Conservation (phyloP, 169 alveolate species). For the Haemoproteus tartakovskyi region DNA sequence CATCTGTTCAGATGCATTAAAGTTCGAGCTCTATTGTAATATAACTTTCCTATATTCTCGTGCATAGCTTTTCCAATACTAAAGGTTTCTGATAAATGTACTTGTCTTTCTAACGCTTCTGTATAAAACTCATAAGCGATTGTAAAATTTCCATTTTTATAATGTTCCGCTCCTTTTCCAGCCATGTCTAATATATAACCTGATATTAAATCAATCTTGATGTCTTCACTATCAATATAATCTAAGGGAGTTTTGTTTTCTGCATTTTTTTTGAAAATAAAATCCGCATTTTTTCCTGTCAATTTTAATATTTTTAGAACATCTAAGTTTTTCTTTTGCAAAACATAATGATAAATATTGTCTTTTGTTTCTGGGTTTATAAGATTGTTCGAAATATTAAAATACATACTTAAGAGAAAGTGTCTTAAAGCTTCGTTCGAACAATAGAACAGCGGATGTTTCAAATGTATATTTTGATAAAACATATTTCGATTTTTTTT, state of each 20-base stretch:
- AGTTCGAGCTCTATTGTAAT: constrained; percentile 76
- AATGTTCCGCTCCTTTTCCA: constrained; percentile 72
- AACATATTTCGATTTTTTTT: constrained; percentile 57
- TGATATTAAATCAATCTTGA: constrained; percentile 66
- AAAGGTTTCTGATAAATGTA: constrained; percentile 26
- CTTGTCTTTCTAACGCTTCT: constrained; percentile 73
- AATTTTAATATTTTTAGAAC: constrained; percentile 64
- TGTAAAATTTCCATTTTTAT: constrained; percentile 65
- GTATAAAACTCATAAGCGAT: constrained; percentile 69
- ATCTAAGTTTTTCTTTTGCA: constrained; percentile 65
- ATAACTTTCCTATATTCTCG: constrained; percentile 74
- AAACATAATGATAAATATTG: constrained; percentile 72
- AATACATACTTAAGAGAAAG: constrained; percentile 15
- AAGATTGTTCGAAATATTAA: constrained; percentile 65
- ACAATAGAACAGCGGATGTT: constrained; percentile 59
- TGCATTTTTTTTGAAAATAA: constrained; percentile 40
- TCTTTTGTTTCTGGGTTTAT: constrained; percentile 69
- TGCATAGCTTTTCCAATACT: constrained; percentile 52
- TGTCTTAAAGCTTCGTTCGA: constrained; percentile 34
- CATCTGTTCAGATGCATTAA: constrained; percentile 76
- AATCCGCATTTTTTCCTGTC: constrained; percentile 46
- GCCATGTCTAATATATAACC: constrained; percentile 71
- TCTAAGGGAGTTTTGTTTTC: constrained; percentile 72
- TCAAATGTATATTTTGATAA: constrained; percentile 27
- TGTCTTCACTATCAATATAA: constrained; percentile 50